phyloP scores from a whole-genome alignment of 2,329 filamentous ascomycete species.

The Waltergamsia citrina region DNA sequence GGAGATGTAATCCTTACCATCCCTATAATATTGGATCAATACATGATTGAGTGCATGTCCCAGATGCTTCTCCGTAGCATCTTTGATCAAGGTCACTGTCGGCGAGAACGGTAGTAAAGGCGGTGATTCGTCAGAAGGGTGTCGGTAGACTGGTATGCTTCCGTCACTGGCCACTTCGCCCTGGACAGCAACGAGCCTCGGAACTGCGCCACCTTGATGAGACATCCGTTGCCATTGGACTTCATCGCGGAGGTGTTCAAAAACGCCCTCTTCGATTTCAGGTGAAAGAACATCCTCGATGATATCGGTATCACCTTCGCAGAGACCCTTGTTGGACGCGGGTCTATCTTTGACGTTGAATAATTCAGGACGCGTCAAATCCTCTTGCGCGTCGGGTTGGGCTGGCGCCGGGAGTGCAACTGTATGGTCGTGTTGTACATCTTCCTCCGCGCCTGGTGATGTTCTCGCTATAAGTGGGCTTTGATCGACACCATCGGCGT shows the following conservation, averaged over 20 bases:
- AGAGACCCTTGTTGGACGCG: constrained; percentile 34
- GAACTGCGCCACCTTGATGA: constrained; percentile 85
- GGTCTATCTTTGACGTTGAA: constrained; percentile 6
- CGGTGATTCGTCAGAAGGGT: constrained; percentile 82
- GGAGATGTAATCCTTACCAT: constrained; percentile 81
- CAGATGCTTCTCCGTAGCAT: constrained; percentile 59
- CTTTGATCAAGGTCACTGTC: constrained; percentile 59
- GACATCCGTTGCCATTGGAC: constrained; percentile 87
- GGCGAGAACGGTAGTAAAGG: constrained; percentile 67
- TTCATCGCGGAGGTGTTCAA: constrained; percentile 62
- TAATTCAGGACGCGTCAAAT: too few relatives aligned
- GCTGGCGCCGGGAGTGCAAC: too few relatives aligned
- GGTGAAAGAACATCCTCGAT: constrained; percentile 59
- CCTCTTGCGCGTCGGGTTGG: too few relatives aligned
- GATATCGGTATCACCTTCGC: constrained; percentile 73
- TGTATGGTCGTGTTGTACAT: too few relatives aligned
- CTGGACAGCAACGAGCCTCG: constrained; percentile 83
- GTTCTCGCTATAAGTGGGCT: too few relatives aligned
- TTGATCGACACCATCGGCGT: too few relatives aligned
- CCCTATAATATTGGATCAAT: constrained; percentile 87
- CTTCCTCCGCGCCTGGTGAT: too few relatives aligned
- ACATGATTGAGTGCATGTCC: constrained; percentile 84
- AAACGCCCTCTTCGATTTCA: constrained; percentile 47
- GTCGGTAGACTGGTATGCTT: constrained; percentile 82
- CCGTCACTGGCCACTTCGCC: constrained; percentile 61